Conservation (phyloP, 31 red algal species). For the Asparagopsis taxiformis region DNA sequence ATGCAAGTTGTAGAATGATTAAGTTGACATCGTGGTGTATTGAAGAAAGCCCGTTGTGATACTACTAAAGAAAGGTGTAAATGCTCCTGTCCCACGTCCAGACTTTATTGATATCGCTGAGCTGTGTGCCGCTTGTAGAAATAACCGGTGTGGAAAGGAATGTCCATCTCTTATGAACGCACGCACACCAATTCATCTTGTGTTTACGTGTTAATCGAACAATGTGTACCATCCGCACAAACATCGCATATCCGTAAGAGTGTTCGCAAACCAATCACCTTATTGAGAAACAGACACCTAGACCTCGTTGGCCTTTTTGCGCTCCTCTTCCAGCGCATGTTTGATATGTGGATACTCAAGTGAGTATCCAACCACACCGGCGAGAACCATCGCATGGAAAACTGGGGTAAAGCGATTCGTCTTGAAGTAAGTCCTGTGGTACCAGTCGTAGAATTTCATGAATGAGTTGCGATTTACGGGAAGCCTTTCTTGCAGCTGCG, state of each 20-base stretch:
- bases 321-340: constrained; percentile 72
- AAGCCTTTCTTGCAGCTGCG: constrained; percentile 48
- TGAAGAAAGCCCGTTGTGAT: no score
- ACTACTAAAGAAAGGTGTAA: not conserved
- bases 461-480: constrained; percentile 57
- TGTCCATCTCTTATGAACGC: no score
- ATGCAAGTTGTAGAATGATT: not conserved
- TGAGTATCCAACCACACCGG: constrained; percentile 73
- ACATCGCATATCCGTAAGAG: no score
- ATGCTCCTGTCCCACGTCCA: not conserved
- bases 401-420: constrained; percentile 62
- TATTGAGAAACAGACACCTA: no score
- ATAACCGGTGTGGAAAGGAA: no score
- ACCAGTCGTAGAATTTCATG: constrained; percentile 72
- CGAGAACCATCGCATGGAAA: constrained; percentile 73
- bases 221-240: no score
- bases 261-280: no score
- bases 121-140: no score
- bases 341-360: constrained; percentile 91
- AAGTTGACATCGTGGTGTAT: not conserved
- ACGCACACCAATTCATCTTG: no score
- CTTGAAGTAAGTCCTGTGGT: constrained; percentile 78
- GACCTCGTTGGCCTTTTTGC: constrained; percentile 38
- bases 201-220: no score
- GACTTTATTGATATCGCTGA: constrained; percentile 1